Conservation (phyloP, 1,284 basidiomycete genomes). For the Microbotryum intermedium region DNA sequence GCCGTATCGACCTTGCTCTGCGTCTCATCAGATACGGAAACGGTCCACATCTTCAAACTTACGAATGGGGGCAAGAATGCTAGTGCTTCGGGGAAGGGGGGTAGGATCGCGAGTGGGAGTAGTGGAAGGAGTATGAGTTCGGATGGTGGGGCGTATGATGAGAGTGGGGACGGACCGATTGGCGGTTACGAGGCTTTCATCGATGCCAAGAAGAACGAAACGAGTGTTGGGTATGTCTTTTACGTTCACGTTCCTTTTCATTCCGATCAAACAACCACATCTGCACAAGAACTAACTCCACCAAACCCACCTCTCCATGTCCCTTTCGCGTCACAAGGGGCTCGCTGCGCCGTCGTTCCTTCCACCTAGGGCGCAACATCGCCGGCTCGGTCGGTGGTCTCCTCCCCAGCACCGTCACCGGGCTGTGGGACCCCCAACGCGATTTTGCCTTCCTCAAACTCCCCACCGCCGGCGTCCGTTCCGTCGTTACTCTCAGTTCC, state of each 20-base stretch:
- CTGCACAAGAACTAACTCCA: background rate
- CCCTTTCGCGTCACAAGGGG: no score
- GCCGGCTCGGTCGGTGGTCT: slow-evolving; percentile 80
- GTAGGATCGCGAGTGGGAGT: background rate
- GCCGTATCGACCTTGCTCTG: slow-evolving; percentile 71
- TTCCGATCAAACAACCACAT: no score
- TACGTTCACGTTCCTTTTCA: no score
- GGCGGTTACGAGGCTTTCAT: slow-evolving; percentile 42
- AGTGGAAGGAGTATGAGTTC: slow-evolving; percentile 10
- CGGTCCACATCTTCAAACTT: slow-evolving; percentile 94
- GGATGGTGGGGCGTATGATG: slow-evolving; percentile 11
- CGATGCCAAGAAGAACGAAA: slow-evolving; percentile 32
- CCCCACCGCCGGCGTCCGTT: slow-evolving; percentile 59
- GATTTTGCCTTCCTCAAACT: slow-evolving; percentile 90
- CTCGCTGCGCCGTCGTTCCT: slow-evolving; percentile 56
- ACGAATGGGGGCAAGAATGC: slow-evolving; percentile 37
- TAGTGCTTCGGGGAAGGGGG: background rate
- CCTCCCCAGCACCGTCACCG: slow-evolving; percentile 79
- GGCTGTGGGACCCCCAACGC: slow-evolving; percentile 93
- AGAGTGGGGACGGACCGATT: slow-evolving; percentile 15
- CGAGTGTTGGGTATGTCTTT: slow-evolving; percentile 17
- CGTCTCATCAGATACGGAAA: slow-evolving; percentile 86
- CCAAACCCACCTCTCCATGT: no score
- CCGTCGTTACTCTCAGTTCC: slow-evolving; percentile 75
- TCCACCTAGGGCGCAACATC: slow-evolving; percentile 68